Percentiles rank a stretch among this genome's conserved stretches.
phyloP scores from a whole-genome alignment of 352 stramenopile genomes.

The Phytophthora ramorum region DNA sequence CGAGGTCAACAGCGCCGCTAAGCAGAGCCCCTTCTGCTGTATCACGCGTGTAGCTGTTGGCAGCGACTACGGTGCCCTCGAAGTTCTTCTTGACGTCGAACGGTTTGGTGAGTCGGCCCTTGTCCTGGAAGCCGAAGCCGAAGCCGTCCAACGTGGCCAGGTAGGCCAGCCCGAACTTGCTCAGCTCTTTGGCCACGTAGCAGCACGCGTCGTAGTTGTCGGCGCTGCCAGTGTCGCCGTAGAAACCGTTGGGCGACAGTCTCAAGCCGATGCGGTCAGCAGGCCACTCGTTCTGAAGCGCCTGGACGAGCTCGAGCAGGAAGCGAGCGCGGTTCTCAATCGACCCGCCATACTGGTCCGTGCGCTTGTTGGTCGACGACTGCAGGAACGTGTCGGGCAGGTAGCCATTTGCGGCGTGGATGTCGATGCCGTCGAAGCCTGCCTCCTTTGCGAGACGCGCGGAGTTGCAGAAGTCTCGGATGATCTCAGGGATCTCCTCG shows the following conservation, averaged over 20 bases:
- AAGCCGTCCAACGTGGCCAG: constrained; percentile 46
- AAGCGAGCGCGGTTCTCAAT: constrained; percentile 83
- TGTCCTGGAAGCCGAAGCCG: constrained; percentile 50
- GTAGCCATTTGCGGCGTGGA: constrained; percentile 92
- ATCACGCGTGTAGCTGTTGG: constrained; percentile 46
- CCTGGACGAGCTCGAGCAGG: constrained; percentile 69
- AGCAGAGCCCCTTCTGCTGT: constrained; percentile 38
- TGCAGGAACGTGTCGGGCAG: constrained; percentile 91
- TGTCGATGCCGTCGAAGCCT: constrained; percentile 58
- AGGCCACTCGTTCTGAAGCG: constrained; percentile 41
- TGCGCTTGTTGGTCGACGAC: constrained; percentile 69
- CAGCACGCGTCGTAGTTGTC: constrained; percentile 58
- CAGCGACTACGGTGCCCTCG: constrained; percentile 34
- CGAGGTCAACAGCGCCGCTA: constrained; percentile 27
- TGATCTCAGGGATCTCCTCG: constrained; percentile 69
- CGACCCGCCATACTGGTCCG: constrained; percentile 84
- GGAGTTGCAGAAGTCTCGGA: constrained; percentile 72
- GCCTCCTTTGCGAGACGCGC: constrained; percentile 69
- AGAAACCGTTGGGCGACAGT: constrained; percentile 39
- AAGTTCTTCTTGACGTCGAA: constrained; percentile 48
- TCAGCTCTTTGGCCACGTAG: constrained; percentile 42
- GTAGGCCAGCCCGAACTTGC: constrained; percentile 47
- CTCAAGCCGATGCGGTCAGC: constrained; percentile 33
- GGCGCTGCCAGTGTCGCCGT: constrained; percentile 35
- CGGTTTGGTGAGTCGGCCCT: constrained; percentile 31